A percentile compares a stretch with the other conserved stretches of the same genome.
These are phyloP conservation scores for Myxozyma vanderwaltii DNA, from an alignment of 805 yeast species.

Conservation along the genomic window DNA sequence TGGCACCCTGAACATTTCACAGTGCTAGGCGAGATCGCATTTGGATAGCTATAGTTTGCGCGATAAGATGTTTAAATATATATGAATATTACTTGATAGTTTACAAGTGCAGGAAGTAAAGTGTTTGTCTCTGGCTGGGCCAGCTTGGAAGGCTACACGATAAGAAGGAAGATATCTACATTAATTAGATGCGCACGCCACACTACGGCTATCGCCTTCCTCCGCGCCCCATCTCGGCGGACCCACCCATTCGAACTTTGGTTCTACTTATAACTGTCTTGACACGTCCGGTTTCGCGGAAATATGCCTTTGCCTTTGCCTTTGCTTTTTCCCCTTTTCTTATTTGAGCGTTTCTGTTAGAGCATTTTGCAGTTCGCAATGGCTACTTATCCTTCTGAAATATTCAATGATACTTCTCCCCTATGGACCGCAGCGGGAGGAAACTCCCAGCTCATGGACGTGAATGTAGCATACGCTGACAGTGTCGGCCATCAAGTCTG, in stretches of 20 bases:
- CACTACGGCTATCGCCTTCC: slow-evolving; percentile 2
- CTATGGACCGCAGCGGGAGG: slow-evolving; percentile 54
- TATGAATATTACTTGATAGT: too few relatives aligned
- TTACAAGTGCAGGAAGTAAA: too few relatives aligned
- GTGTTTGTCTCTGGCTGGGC: too few relatives aligned
- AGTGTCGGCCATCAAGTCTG: slow-evolving; percentile 67
- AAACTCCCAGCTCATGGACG: slow-evolving; percentile 63
- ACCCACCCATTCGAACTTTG: too few relatives aligned
- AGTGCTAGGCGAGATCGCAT: too few relatives aligned
- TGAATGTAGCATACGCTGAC: slow-evolving; percentile 60
- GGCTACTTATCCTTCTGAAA: slow-evolving; percentile 24
- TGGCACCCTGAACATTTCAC: too few relatives aligned
- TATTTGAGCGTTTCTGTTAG: not conserved
- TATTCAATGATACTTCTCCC: slow-evolving; percentile 26
- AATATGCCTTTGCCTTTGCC: not conserved
- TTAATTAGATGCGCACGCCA: slow-evolving; percentile 1
- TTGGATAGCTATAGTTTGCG: too few relatives aligned
- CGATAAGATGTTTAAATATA: too few relatives aligned
- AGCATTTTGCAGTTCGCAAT: not conserved
- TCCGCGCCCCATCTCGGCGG: not conserved
- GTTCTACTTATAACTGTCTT: too few relatives aligned
- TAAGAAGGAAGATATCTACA: too few relatives aligned
- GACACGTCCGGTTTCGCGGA: too few relatives aligned
- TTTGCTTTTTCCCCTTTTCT: not conserved
- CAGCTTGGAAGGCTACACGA: too few relatives aligned